phyloP scores from a whole-genome alignment of 805 yeast genomes.

The Candida incommunis region DNA sequence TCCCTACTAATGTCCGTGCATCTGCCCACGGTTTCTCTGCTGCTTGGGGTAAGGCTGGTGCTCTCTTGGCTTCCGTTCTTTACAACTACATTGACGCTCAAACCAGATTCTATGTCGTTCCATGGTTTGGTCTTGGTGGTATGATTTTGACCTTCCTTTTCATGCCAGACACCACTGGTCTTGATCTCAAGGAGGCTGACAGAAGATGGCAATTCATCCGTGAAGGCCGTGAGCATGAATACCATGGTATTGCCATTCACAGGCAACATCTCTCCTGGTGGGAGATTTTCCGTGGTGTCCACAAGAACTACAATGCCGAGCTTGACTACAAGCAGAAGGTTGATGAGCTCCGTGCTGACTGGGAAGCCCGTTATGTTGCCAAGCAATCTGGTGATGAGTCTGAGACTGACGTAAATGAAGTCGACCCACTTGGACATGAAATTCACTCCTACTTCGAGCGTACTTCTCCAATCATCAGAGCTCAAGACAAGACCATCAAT shows the following conservation, averaged over 20 bases:
- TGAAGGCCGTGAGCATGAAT: constrained; percentile 22
- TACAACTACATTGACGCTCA: constrained; percentile 23
- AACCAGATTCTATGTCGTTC: constrained; percentile 23
- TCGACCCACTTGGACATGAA: constrained; percentile 16
- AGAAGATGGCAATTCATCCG: constrained; percentile 22
- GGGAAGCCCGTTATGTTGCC: constrained; percentile 21
- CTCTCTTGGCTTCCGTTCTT: constrained; percentile 36
- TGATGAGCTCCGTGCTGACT: constrained; percentile 22
- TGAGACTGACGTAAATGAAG: constrained; percentile 10
- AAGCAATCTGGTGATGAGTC: constrained; percentile 13
- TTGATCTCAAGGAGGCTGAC: constrained; percentile 24
- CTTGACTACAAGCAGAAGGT: constrained; percentile 25
- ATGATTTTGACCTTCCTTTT: constrained; percentile 20
- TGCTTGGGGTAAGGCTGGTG: constrained; percentile 52
- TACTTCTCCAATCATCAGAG: constrained; percentile 21
- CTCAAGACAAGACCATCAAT: constrained; percentile 7
- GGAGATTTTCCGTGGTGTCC: constrained; percentile 22
- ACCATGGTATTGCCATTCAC: constrained; percentile 26
- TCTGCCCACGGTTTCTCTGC: constrained; percentile 56
- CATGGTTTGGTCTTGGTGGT: constrained; percentile 26
- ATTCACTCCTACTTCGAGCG: constrained; percentile 24
- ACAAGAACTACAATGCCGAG: constrained; percentile 24
- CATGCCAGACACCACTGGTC: constrained; percentile 25
- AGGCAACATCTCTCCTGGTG: constrained; percentile 22
- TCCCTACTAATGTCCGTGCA: constrained; percentile 53